Base-by-base conservation (phyloP, 176 grass and related monocot species). In the Carex myosuroides region DNA sequence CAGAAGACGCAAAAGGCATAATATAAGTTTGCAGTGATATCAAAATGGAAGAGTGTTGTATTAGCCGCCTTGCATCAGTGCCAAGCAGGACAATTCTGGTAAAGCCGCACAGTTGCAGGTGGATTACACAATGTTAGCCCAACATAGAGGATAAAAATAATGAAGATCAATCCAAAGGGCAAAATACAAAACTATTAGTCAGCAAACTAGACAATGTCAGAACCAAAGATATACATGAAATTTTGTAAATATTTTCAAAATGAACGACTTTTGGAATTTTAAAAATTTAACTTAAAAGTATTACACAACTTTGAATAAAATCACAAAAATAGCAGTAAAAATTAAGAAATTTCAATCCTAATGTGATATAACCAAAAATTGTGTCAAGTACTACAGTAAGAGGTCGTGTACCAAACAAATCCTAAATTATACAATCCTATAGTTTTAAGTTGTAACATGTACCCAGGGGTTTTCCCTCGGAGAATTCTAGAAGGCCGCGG, bases 401-500 rank as follows among this genome's bases (percentile, higher is more conserved):
- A 29, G 58, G 10, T 41, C 35, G 3, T 63, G 3, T 42, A 32
- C 20, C 59, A 81, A 63, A 12, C 42, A 81, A 79, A 81, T 81
- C 50, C 35, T 81, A 29, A 63, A 63, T 41, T 39, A 32, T 18
- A 81, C 3, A 62, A 81, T 54, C 37, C 32, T 81, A 56, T 30
- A 81, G 17, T 14, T 12, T 42, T 42, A 32, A 60, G 18, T 81
- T 61, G 37, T 37, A 63, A 61, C 37, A 59, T 37, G 39, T 66
- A 82, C 80, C 80, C 63, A 98, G 86, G 77, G 86, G 91, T 52
- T 88, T 87, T 59, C 95, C 95, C 88, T 94, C 90, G 70, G 90
- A 83, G 92, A 94, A 94, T 84, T 98, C 90, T 64, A 98, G 87
- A 86, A 98, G 75, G 84, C 95, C 95, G 58, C 95, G 91, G 52